Evolutionary conservation across 768 basidiomycete species (phyloP).

Genomic region (Lentinus tigrinus): DNA sequence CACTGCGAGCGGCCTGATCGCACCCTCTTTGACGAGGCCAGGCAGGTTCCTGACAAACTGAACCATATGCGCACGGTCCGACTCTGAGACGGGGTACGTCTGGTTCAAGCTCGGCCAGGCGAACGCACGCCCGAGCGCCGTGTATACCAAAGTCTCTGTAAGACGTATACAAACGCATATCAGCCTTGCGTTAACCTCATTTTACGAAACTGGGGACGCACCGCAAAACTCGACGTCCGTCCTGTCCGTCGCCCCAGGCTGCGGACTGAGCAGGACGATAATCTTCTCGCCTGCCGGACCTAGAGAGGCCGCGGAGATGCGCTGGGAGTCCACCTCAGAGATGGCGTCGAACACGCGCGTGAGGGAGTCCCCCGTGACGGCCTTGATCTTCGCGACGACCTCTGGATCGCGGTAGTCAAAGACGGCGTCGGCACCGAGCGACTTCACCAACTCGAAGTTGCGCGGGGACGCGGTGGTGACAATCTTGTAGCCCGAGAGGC

Average conservation of each 20-base stretch:
- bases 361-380: constrained; percentile 25
- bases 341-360: constrained; percentile 30
- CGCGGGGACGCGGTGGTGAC: constrained; percentile 42
- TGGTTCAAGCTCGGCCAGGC: not conserved
- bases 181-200: too few relatives aligned
- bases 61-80: constrained; percentile 17
- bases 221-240: constrained; percentile 17
- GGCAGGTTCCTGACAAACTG: constrained; percentile 12
- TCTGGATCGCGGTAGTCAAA: constrained; percentile 37
- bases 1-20: constrained; percentile 21
- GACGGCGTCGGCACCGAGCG: constrained; percentile 42
- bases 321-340: constrained; percentile 23
- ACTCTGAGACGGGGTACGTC: constrained; percentile 12
- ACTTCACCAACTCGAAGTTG: constrained; percentile 36
- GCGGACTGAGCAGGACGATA: constrained; percentile 4
- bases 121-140: constrained; percentile 6
- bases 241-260: constrained; percentile 7
- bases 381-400: constrained; percentile 27
- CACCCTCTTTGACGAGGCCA: constrained; percentile 10
- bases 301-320: not conserved
- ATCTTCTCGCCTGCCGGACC: not conserved
- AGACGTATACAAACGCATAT: too few relatives aligned
- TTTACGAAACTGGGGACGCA: constrained; percentile 1
- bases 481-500: constrained; percentile 42
- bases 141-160: constrained; percentile 14